Base-by-base conservation (phyloP, 2,329 filamentous ascomycete genomes). In the Magnaporthales sp. region DNA sequence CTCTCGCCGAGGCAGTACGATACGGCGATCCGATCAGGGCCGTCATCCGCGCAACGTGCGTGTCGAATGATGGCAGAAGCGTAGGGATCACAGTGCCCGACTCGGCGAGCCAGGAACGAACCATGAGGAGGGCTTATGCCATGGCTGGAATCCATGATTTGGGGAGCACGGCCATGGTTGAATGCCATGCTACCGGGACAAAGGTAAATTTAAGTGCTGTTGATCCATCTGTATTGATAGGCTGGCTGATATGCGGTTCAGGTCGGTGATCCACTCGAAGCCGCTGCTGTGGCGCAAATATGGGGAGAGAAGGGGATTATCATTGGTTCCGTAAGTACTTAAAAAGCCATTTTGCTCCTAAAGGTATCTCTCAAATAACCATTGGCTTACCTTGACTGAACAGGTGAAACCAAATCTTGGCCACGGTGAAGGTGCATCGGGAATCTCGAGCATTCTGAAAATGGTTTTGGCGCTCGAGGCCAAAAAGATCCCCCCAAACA, bases 21-120 rank as follows among this genome's bases (percentile, higher is more conserved):
- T 82, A 83, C 63, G 78, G 79, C 3, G 80, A 85, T 67, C 77
- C 78, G 0, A 72, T 81, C 5, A 72, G 77, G 1, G 75, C 76
- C 0, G 73, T 82, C 1, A 77, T 83, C 26, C 72, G 77, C 0
- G 74, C 70, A 4, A 78, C 77, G 0, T 74, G 72, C 0, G 68
- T 71, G 15, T 81, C 81, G 67, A 71, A 69, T 19, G 80, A 85
- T 68, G 84, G 83, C 4, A 77, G 73, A 2, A 77, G 77, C 0
- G 69, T 72, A 11, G 78, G 78, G 0, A 71, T 76, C 38, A 83
- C 82, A 0, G 81, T 70, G 54, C 63, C 67, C 0, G 66, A 67
- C 0, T 72, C 74, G 13, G 54, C 31, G 2, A 30, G 38, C 0
- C 80, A 81, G 46, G 74, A 71, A 27, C 65, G 64, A 1, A 65